phyloP scores from a whole-genome alignment of 495 filamentous ascomycete species.

The Penicilliopsis zonata region DNA sequence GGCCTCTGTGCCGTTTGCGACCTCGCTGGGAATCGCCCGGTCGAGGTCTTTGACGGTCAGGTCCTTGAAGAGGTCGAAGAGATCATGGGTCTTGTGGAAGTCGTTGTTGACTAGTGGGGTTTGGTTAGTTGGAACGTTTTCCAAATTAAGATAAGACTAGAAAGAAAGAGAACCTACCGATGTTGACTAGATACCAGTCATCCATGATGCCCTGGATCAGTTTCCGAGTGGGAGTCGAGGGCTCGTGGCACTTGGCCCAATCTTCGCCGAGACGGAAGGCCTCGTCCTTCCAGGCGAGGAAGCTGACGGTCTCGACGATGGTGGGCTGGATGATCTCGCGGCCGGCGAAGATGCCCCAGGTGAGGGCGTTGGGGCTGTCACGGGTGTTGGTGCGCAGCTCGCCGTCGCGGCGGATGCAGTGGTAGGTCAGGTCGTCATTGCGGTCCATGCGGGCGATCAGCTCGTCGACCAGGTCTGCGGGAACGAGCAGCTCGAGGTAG shows the following conservation, averaged over 20 bases:
- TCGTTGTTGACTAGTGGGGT: constrained; percentile 77
- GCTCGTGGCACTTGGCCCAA: constrained; percentile 84
- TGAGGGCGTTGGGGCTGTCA: constrained; percentile 85
- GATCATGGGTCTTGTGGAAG: constrained; percentile 64
- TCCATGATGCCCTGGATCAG: constrained; percentile 78
- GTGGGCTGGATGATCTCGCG: constrained; percentile 99
- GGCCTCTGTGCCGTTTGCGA: constrained; percentile 4
- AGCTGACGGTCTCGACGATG: constrained; percentile 96
- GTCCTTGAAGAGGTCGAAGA: constrained; percentile 80
- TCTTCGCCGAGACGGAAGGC: constrained; percentile 86
- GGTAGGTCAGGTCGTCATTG: constrained; percentile 78
- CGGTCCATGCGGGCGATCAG: constrained; percentile 68
- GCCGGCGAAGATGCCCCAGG: constrained; percentile 98
- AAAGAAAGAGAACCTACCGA: constrained; percentile 50
- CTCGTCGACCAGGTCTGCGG: constrained; percentile 65
- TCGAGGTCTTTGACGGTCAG: constrained; percentile 57
- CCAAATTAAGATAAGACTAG: constrained; percentile 1
- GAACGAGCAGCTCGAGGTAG: constrained; percentile 84
- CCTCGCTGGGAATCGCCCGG: constrained; percentile 15
- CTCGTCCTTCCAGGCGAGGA: constrained; percentile 98
- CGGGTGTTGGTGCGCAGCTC: constrained; percentile 74
- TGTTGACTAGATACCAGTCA: constrained; percentile 87
- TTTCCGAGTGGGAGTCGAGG: constrained; percentile 65
- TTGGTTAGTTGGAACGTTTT: constrained; percentile 14
- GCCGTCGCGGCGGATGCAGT: constrained; percentile 73